Base-by-base conservation (phyloP, 257 asterid genomes). In the Solanum gracilifrons region DNA sequence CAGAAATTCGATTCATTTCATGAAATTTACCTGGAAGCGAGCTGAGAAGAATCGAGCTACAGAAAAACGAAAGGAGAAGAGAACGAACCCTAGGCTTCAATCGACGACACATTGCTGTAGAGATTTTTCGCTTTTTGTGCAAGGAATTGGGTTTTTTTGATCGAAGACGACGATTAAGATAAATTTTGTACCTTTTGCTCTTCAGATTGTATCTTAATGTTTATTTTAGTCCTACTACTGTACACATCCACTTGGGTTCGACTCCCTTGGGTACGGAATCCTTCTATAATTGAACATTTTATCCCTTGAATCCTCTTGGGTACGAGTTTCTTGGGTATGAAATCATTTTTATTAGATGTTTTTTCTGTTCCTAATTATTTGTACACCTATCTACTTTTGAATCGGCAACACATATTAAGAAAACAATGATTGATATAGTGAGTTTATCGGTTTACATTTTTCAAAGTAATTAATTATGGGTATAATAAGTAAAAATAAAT, bases 341-440 rank as follows among this genome's bases (percentile, higher is more conserved):
- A 46, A 46, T 46, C 3, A 0, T 13, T 13, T 51, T 51, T 16
- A 48, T 48, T 48, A 48, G 7, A 46, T 46, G 1, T 1, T 13
- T 0, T 1, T 0, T 4, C 0, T 4, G 20, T 46, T 13, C 6
- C 0, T 13, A 46, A 46, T 46, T 46, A 46, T 0, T 46, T 46
- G 20, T 33, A 33, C 35, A 33, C 35, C 1, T 33, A 33, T 46
- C 0, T 0, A 46, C 1, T 46, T 46, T 46, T 46, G 2, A 46
- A 46, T 46, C 20, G 21, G 0, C 21, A 5, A 5, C 21, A 48
- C 16, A 1, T 43, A 43, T 43, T 4, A 43, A 4, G 16, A 43
- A 43, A 43, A 5, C 6, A 15, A 15, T 48, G 18, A 48, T 48
- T 15, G 58, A 48, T 0, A 48, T 48, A 48, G 3, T 15, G 20